Evolutionary conservation across 169 alveolate genomes (phyloP).

Genomic region (Condylostoma magnum): DNA sequence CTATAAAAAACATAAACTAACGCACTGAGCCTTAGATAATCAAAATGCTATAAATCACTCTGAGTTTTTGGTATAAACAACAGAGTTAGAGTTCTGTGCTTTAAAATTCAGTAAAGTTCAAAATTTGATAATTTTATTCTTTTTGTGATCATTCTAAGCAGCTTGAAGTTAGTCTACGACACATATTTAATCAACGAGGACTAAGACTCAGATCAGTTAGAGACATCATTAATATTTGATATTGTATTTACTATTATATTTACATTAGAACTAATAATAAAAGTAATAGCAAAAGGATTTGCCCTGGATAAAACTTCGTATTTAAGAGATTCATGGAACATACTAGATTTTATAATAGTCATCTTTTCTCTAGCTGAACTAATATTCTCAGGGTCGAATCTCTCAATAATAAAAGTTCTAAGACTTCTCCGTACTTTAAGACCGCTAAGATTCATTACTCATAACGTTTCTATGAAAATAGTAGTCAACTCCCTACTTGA

Average conservation of each 20-base stretch:
- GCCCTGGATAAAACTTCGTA: conserved; percentile 74
- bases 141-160: background rate
- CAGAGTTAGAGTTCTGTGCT: background rate
- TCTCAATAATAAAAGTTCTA: conserved; percentile 57
- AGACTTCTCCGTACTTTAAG: conserved; percentile 70
- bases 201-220: background rate
- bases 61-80: background rate
- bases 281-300: conserved; percentile 76
- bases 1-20: too few species aligned
- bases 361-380: conserved; percentile 71
- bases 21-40: too few species aligned
- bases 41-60: conserved; percentile 9
- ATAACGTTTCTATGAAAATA: conserved; percentile 63
- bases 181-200: conserved; percentile 10
- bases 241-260: conserved; percentile 62
- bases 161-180: conserved; percentile 13
- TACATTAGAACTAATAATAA: conserved; percentile 61
- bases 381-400: conserved; percentile 37
- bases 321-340: conserved; percentile 81
- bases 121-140: background rate
- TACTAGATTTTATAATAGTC: conserved; percentile 81
- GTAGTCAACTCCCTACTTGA: conserved; percentile 69
- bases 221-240: conserved; percentile 41
- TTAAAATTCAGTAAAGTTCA: background rate
- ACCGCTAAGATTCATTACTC: conserved; percentile 74